Base-by-base conservation (phyloP, 2,329 filamentous ascomycete genomes). In the Albophoma yamanashiensis region DNA sequence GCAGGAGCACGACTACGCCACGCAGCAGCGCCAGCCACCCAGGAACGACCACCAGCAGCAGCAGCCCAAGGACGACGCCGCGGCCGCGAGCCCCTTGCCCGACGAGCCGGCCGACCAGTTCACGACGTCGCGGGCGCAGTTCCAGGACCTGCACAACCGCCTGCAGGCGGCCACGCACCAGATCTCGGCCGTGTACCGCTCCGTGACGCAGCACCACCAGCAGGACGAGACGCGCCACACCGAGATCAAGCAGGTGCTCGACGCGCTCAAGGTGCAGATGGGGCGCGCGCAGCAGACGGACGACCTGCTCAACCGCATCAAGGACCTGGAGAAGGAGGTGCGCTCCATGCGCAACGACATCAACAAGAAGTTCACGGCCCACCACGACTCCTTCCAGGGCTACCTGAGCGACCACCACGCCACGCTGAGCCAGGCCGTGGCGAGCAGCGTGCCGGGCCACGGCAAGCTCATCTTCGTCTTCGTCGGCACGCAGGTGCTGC, bases 141-240 rank as follows among this genome's bases (percentile, higher is more conserved):
- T 97, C 70, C 81, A 82, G 40, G 92, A 97, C 70, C 81, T 97
- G 17, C 89, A 96, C 78, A 89, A 89, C 76, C 89, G 92, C 39
- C 78, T 97, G 22, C 91, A 92, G 72, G 80, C 78, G 66, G 79
- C 91, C 61, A 85, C 85, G 72, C 86, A 91, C 73, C 86, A 89
- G 67, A 76, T 91, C 50, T 79, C 80, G 25, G 81, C 80, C 65
- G 78, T 91, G 60, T 85, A 84, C 72, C 80, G 79, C 50, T 75
- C 84, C 60, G 73, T 88, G 47, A 76, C 80, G 14, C 72, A 77
- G 45, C 73, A 83, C 60, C 75, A 79, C 57, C 75, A 76, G 60
- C 72, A 81, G 43, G 75, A 79, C 64, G 82, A 87, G 68, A 74
- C 81, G 67, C 80, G 82, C 57, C 80, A 86, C 73, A 74, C 78